phyloP scores from a whole-genome alignment of 2,329 filamentous ascomycete genomes.

The Ophiostoma quercus region DNA sequence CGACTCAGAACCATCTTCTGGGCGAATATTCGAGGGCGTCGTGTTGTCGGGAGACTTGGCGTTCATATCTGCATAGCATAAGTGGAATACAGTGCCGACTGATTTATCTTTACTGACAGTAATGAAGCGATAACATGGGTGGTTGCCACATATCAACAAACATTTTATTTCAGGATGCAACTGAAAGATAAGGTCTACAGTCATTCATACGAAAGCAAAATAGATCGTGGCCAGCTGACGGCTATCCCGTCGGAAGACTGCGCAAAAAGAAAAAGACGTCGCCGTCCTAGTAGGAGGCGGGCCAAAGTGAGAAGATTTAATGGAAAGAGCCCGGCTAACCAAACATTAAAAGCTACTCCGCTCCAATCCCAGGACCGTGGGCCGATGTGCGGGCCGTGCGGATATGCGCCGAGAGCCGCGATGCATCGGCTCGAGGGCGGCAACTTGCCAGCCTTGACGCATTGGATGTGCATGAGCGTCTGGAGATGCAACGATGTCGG shows the following conservation, averaged over 20 bases:
- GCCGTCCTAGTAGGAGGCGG: not conserved
- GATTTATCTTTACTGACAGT: not conserved
- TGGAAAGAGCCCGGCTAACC: not conserved
- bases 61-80: not conserved
- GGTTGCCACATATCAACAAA: not conserved
- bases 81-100: not conserved
- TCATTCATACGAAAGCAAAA: not conserved
- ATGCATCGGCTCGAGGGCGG: not conserved
- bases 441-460: not conserved
- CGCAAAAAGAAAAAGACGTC: not conserved
- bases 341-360: not conserved
- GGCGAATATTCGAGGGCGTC: not conserved
- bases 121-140: not conserved
- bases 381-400: conserved; percentile 1
- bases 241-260: not conserved
- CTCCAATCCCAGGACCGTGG: not conserved
- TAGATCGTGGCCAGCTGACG: not conserved
- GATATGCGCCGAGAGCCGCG: not conserved
- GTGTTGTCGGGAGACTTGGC: not conserved
- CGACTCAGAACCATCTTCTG: not conserved
- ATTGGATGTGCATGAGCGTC: not conserved
- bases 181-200: not conserved
- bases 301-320: not conserved
- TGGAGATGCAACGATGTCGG: not conserved
- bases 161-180: not conserved